These are phyloP conservation scores for Phytophthora pisi DNA, from an alignment of 352 stramenopile species.

Conservation along the genomic window DNA sequence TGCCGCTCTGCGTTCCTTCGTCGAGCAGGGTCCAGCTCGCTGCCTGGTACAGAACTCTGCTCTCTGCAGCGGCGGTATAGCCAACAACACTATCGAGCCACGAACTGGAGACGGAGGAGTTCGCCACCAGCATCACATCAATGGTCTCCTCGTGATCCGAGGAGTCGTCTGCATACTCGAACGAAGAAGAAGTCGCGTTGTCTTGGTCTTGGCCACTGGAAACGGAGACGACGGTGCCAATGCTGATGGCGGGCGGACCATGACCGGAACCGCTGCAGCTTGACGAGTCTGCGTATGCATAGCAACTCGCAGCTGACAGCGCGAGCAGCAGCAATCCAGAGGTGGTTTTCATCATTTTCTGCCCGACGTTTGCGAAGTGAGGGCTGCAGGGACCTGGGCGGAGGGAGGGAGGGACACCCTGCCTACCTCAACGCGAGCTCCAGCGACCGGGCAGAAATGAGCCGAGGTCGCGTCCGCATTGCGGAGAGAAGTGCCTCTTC, in stretches of 20 bases:
- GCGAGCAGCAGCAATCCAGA: background rate
- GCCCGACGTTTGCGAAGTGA: background rate
- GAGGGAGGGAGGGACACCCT: background rate
- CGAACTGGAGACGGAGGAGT: slow-evolving; percentile 10
- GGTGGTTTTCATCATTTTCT: background rate
- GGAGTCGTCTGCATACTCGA: background rate
- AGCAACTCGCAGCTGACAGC: background rate
- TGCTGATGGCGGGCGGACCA: slow-evolving; percentile 8
- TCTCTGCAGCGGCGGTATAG: slow-evolving; percentile 13
- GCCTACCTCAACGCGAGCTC: background rate
- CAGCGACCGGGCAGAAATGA: background rate
- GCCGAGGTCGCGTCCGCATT: background rate
- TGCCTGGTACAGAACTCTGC: slow-evolving; percentile 22
- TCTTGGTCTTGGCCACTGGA: background rate
- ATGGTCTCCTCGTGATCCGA: background rate
- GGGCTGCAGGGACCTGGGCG: background rate
- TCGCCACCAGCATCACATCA: slow-evolving; percentile 26
- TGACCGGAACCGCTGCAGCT: background rate
- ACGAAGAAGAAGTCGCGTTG: slow-evolving; percentile 12
- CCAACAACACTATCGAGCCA: slow-evolving; percentile 12
- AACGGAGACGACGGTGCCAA: slow-evolving; percentile 19
- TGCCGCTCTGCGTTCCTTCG: slow-evolving; percentile 17
- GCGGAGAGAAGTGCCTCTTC: background rate
- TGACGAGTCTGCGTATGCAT: background rate
- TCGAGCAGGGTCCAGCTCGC: slow-evolving; percentile 25